Percentiles rank a stretch among this genome's conserved stretches.
These are phyloP conservation scores for Fomes fomentarius DNA, from an alignment of 1,284 basidiomycete genomes.

Conservation along the genomic window DNA sequence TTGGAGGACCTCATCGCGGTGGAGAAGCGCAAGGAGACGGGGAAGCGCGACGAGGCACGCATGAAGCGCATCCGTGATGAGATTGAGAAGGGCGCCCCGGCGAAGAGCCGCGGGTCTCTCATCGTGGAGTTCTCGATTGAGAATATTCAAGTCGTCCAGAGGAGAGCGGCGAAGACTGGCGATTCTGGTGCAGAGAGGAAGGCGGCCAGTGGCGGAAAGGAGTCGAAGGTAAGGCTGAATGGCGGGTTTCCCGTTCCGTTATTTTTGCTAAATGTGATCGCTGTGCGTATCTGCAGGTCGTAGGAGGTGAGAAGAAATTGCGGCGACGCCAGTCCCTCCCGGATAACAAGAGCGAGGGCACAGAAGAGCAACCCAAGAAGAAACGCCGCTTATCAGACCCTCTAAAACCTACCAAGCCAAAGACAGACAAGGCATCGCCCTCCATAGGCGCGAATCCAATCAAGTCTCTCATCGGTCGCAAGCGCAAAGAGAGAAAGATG, in stretches of 20 bases:
- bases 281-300: conserved; percentile 10
- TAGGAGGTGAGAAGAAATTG: conserved; percentile 19
- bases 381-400: conserved; percentile 31
- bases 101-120: conserved; percentile 61
- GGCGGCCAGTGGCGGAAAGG: conserved; percentile 18
- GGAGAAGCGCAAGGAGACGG: conserved; percentile 51
- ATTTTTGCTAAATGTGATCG: too few species aligned
- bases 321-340: conserved; percentile 21
- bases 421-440: conserved; percentile 9
- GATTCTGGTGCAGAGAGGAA: conserved; percentile 5
- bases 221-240: conserved; percentile 27
- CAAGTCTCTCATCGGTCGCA: conserved; percentile 39
- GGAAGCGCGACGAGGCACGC: conserved; percentile 51
- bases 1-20: conserved; percentile 68
- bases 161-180: conserved; percentile 53
- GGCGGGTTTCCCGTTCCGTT: too few species aligned
- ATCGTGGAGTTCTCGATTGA: conserved; percentile 94
- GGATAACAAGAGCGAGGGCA: conserved; percentile 24
- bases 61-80: conserved; percentile 65
- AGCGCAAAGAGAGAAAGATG: conserved; percentile 36
- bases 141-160: conserved; percentile 86
- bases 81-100: conserved; percentile 50
- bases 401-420: conserved; percentile 13
- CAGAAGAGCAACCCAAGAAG: conserved; percentile 31
- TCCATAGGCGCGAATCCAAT: conserved; percentile 20